Evolutionary conservation across 2,329 filamentous ascomycete species (phyloP), one percentile per base, ranked within the genome.

Genomic region (Aspergillus sp.): DNA sequence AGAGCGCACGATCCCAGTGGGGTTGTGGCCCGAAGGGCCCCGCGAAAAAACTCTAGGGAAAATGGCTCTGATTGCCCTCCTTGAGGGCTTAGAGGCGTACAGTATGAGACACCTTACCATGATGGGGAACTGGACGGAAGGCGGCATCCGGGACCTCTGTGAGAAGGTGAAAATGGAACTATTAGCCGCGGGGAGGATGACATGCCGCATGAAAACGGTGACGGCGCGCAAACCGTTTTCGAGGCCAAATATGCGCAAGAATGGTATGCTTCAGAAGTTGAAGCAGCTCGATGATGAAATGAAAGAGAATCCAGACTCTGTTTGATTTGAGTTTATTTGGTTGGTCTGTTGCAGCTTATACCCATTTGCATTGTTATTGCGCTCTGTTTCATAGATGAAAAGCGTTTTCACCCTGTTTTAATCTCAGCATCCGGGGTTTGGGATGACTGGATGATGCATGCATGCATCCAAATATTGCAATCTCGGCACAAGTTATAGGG

Each of bases 41-140:
- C 65, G 56, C 6, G 68, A 72, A 48, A 70, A 70, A 35, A 70
- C 72, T 1, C 59, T 77, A 21, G 76, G 76, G 6, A 78, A 78
- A 56, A 77, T 78, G 75, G 68, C 66, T 15, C 64, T 77, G 14
- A 74, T 79, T 53, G 69, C 71, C 5, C 58, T 73, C 21, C 59
- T 78, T 15, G 76, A 78, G 60, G 73, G 75, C 0, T 55, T 78
- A 15, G 76, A 78, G 59, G 74, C 75, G 3, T 61, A 65, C 39
- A 71, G 71, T 46, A 57, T 78, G 51, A 67, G 76, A 7, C 65
- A 68, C 9, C 55, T 78, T 44, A 78, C 76, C 3, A 64, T 64
- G 17, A 65, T 62, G 12, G 64, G 65, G 2, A 68, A 66, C 14
- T 78, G 73, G 71, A 69, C 65, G 5, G 61, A 64, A 23, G 71